phyloP scores from a whole-genome alignment of 352 stramenopile species.

The Phytophthora pluvialis region DNA sequence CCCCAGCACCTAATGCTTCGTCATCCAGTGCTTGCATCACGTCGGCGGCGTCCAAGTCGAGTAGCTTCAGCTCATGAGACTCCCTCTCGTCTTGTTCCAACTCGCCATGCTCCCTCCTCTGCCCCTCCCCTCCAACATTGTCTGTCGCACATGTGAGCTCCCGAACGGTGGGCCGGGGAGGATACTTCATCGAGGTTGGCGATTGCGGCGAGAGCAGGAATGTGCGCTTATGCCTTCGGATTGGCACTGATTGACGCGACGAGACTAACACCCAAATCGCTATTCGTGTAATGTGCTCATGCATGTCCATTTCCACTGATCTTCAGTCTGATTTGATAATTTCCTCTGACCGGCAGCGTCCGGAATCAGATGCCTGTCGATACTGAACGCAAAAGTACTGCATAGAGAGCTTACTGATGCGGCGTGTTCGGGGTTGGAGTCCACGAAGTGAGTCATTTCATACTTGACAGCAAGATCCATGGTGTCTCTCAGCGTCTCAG shows the following conservation, averaged over 20 bases:
- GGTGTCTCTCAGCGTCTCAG: too few species aligned
- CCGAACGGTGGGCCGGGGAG: neutral
- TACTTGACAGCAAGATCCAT: too few species aligned
- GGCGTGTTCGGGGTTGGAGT: too few species aligned
- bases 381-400: too few species aligned
- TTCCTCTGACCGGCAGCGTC: neutral
- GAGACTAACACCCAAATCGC: neutral
- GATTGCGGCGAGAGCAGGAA: neutral
- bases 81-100: neutral
- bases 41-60: neutral
- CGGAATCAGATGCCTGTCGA: too few species aligned
- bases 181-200: neutral
- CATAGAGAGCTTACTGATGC: too few species aligned
- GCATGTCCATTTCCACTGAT: neutral
- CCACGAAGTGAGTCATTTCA: too few species aligned
- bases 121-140: neutral
- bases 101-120: neutral
- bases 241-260: neutral
- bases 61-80: neutral
- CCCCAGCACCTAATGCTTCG: too few species aligned
- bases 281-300: neutral
- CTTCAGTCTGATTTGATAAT: neutral
- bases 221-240: neutral
- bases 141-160: neutral
- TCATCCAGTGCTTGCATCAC: neutral